Conservation (phyloP, 768 basidiomycete species). For the Hydnum rufescens region DNA sequence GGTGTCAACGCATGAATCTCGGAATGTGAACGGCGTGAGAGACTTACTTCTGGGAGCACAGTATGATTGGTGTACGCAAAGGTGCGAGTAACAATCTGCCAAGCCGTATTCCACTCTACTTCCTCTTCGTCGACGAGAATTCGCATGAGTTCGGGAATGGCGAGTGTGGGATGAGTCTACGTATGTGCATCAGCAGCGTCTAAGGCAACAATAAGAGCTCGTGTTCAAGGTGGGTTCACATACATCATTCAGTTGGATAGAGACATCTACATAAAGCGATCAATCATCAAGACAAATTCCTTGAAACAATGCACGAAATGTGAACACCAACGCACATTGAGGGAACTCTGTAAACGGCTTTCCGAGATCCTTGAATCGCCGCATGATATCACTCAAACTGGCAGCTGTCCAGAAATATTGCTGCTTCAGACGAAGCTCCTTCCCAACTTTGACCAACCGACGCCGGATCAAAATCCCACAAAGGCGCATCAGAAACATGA, state of each 20-base stretch:
- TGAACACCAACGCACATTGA: conserved; percentile 35
- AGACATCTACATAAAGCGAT: conserved; percentile 33
- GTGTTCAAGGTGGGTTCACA: conserved; percentile 11
- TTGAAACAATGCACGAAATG: not conserved
- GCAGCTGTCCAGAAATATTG: conserved; percentile 95
- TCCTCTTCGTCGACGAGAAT: conserved; percentile 78
- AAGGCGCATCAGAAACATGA: not conserved
- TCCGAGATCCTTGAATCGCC: conserved; percentile 80
- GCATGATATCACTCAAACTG: conserved; percentile 69
- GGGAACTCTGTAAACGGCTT: conserved; percentile 65
- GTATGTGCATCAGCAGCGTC: not conserved
- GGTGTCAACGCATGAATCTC: not conserved
- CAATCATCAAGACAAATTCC: not conserved
- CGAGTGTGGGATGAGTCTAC: conserved; percentile 89
- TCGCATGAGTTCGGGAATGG: conserved; percentile 89
- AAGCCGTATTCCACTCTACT: conserved; percentile 60
- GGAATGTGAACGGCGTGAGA: not conserved
- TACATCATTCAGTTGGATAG: conserved; percentile 91
- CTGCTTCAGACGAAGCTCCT: conserved; percentile 30
- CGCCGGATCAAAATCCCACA: not conserved
- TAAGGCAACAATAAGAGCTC: not conserved
- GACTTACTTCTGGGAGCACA: conserved; percentile 48
- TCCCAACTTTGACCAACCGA: conserved; percentile 36
- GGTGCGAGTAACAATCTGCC: conserved; percentile 73
- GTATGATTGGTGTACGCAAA: conserved; percentile 97